phyloP scores from a whole-genome alignment of 2,329 filamentous ascomycete genomes.

The Rutstroemia sydowiana region DNA sequence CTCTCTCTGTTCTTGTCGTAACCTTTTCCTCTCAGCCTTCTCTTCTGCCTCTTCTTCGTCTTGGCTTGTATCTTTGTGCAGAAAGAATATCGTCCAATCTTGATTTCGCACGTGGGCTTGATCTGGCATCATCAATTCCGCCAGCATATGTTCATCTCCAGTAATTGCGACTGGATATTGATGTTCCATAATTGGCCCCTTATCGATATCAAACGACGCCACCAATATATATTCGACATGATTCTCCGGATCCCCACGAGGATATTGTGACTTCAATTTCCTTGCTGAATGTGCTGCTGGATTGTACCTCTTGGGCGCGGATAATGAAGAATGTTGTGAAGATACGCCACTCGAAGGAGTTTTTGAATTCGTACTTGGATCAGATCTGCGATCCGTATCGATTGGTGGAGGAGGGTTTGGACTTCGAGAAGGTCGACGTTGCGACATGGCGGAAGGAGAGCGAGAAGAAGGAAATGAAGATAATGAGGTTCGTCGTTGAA shows the following conservation, averaged over 20 bases:
- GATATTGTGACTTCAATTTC: constrained; percentile 67
- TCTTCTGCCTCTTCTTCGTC: constrained; percentile 72
- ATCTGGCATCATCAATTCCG: constrained; percentile 96
- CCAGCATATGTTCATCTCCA: constrained; percentile 95
- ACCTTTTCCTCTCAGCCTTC: constrained; percentile 45
- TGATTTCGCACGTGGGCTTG: constrained; percentile 91
- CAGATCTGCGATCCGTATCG: constrained; percentile 49
- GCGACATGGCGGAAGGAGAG: constrained; percentile 50
- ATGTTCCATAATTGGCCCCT: constrained; percentile 95
- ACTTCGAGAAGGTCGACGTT: constrained; percentile 45
- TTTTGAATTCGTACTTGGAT: constrained; percentile 54
- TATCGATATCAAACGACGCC: constrained; percentile 93
- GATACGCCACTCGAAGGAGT: constrained; percentile 51
- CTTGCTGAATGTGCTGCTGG: constrained; percentile 44
- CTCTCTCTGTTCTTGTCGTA: constrained; percentile 46
- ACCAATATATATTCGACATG: constrained; percentile 99
- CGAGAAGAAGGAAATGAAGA: constrained; percentile 55
- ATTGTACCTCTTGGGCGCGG: constrained; percentile 43
- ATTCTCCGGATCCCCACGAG: constrained; percentile 67
- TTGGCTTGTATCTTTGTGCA: constrained; percentile 87
- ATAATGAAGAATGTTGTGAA: constrained; percentile 54
- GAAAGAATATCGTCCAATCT: constrained; percentile 98
- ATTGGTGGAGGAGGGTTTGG: constrained; percentile 39
- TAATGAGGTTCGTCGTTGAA: constrained; percentile 46
- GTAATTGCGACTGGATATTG: constrained; percentile 94